Evolutionary conservation across 345 rosid species (phyloP), one percentile per base, ranked within the genome.

Genomic region (Aquilaria yunnanensis): DNA sequence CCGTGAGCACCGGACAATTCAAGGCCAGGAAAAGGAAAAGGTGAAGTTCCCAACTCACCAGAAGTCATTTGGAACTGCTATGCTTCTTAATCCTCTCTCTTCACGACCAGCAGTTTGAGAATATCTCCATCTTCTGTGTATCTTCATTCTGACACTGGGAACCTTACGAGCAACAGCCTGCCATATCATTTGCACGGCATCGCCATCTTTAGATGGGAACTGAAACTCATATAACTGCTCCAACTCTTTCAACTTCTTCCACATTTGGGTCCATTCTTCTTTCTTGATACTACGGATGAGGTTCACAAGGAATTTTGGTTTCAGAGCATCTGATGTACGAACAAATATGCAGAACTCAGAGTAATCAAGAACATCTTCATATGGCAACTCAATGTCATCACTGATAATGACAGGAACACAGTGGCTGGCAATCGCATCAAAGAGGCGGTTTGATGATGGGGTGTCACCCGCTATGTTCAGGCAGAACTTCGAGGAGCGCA

Each of bases 381-480:
- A 94, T 0, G 99, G 99, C 32, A 94, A 88, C 82, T 94, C 99
- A 4, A 94, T 94, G 4, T 88, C 85, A 13, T 94, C 99, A 11
- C 99, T 94, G 65, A 90, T 88, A 30, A 94, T 85, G 70, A 94
- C 93, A 0, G 96, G 97, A 48, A 94, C 80, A 57, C 99, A 94
- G 60, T 90, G 97, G 75, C 99, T 94, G 31, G 85, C 97, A 59
- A 90, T 87, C 62, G 99, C 91, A 47, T 94, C 99, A 8, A 94
- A 94, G 57, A 94, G 89, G n/a, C 97, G 96, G 69, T 90, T 94
- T 3, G 97, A 88, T 1, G 96, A 94, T 4, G 99, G 99, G 6
- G 99, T 94, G 65, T 94, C 99, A 0, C 99, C 97, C 6, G 97
- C 99, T 16, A 94, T 86, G 77, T 89, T 91, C 72, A 91, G 96